Conservation (phyloP, 2,329 filamentous ascomycete genomes). For the Aspergillus spinulosporus region DNA sequence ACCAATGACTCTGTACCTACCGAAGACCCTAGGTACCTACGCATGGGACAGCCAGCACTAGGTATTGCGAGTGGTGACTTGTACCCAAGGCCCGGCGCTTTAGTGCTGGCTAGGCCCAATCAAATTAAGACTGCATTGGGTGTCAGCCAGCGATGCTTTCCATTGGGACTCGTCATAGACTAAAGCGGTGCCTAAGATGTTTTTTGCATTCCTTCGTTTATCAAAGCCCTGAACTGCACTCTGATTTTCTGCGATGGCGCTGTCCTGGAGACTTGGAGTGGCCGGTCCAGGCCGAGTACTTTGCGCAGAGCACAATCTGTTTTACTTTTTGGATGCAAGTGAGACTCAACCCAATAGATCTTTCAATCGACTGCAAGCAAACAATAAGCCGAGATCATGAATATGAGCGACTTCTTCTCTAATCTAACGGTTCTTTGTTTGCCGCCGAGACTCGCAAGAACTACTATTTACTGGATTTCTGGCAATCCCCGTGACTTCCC, state of each 20-base stretch:
- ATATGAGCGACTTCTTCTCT: neutral
- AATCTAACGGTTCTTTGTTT: slow-evolving; percentile 6
- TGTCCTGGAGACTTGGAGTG: neutral
- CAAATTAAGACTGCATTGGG: slow-evolving; percentile 12
- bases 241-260: neutral
- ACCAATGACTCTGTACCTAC: neutral
- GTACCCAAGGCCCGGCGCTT: slow-evolving; percentile 12
- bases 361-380: neutral
- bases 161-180: slow-evolving; percentile 6
- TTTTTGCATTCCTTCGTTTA: neutral
- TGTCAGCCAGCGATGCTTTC: slow-evolving; percentile 2
- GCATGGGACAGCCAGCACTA: slow-evolving; percentile 6
- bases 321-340: neutral
- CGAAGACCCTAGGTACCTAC: slow-evolving; percentile 18
- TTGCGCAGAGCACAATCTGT: neutral
- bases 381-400: slow-evolving; percentile 6
- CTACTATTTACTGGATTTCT: neutral
- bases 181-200: slow-evolving; percentile 7
- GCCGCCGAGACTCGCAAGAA: neutral
- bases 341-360: neutral
- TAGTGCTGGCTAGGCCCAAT: slow-evolving; percentile 14
- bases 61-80: slow-evolving; percentile 7
- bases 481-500: slow-evolving; percentile 19
- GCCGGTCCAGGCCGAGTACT: neutral
- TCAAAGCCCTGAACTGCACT: neutral